Conservation (phyloP, 2,329 filamentous ascomycete species). For the Pestalotiopsis sp. region DNA sequence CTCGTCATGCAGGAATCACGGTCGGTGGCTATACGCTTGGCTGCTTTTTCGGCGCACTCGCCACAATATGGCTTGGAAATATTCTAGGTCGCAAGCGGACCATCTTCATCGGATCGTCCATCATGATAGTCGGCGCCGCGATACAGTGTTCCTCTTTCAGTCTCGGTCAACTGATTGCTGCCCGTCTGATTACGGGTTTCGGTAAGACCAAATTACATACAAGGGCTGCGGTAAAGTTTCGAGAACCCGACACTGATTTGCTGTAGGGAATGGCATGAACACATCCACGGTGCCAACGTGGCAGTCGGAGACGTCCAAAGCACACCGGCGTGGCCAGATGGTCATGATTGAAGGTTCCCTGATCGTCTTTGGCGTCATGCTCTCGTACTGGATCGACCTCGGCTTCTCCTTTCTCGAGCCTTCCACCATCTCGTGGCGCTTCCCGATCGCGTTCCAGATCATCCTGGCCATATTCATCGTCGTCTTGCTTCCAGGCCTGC, state of each 20-base stretch:
- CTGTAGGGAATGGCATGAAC: constrained; percentile 13
- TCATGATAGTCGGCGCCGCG: constrained; percentile 17
- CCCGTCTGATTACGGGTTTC: constrained; percentile 16
- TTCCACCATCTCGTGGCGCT: constrained; percentile 6
- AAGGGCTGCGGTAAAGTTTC: not conserved
- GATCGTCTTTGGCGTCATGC: constrained; percentile 9
- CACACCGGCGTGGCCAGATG: constrained; percentile 16
- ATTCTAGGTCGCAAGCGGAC: constrained; percentile 15
- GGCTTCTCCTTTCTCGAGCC: constrained; percentile 10
- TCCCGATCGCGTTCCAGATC: constrained; percentile 9
- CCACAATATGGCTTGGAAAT: constrained; percentile 17
- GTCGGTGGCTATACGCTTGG: constrained; percentile 17
- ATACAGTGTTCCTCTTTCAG: constrained; percentile 15
- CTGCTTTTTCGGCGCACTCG: constrained; percentile 18
- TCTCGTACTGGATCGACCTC: constrained; percentile 10
- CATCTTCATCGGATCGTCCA: constrained; percentile 14
- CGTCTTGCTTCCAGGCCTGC: not conserved
- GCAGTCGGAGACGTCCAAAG: constrained; percentile 17
- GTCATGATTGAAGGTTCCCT: constrained; percentile 17
- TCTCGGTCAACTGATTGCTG: constrained; percentile 15
- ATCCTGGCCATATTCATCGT: constrained; percentile 5
- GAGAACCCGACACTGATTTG: not conserved
- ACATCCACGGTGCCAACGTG: constrained; percentile 18
- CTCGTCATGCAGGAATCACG: constrained; percentile 10
- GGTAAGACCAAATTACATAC: not conserved